A percentile compares a stretch with the other conserved stretches of the same genome.
Evolutionary conservation across 257 asterid genomes (phyloP).

Genomic region (Cynanchum wilfordii): DNA sequence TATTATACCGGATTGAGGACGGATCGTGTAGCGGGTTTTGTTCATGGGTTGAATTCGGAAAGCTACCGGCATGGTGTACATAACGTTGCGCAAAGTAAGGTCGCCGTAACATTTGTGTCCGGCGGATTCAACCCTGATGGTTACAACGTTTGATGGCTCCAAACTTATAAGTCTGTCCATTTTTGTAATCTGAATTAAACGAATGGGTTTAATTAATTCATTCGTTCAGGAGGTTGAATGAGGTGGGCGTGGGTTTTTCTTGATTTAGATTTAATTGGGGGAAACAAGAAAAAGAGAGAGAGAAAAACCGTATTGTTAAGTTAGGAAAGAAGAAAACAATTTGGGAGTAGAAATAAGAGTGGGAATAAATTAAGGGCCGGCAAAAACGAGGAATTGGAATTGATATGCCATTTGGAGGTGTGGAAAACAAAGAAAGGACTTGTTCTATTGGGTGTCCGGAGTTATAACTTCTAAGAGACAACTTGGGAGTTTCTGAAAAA

Average conservation of each 20-base stretch:
- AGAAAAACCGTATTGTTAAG: not conserved
- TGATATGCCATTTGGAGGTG: slow-evolving; percentile 54
- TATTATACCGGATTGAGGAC: slow-evolving; percentile 69
- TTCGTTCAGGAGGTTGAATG: no score
- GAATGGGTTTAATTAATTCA: no score
- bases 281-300: not conserved
- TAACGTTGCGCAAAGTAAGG: slow-evolving; percentile 56
- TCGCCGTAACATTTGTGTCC: slow-evolving; percentile 48
- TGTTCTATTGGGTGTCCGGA: slow-evolving; percentile 57
- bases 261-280: not conserved
- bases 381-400: slow-evolving; percentile 20
- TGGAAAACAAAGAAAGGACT: slow-evolving; percentile 56
- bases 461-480: not conserved
- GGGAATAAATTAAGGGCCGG: slow-evolving; percentile 41
- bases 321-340: slow-evolving; percentile 4
- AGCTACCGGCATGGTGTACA: slow-evolving; percentile 90
- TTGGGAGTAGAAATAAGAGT: slow-evolving; percentile 21
- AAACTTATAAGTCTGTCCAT: slow-evolving; percentile 73
- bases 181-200: not conserved
- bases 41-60: slow-evolving; percentile 56
- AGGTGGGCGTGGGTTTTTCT: no score
- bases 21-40: slow-evolving; percentile 39
- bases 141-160: slow-evolving; percentile 63
- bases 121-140: slow-evolving; percentile 54
- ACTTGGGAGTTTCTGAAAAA: not conserved